Base-by-base conservation (phyloP, 2,329 filamentous ascomycete species). In the Sporothrix brasiliensis region DNA sequence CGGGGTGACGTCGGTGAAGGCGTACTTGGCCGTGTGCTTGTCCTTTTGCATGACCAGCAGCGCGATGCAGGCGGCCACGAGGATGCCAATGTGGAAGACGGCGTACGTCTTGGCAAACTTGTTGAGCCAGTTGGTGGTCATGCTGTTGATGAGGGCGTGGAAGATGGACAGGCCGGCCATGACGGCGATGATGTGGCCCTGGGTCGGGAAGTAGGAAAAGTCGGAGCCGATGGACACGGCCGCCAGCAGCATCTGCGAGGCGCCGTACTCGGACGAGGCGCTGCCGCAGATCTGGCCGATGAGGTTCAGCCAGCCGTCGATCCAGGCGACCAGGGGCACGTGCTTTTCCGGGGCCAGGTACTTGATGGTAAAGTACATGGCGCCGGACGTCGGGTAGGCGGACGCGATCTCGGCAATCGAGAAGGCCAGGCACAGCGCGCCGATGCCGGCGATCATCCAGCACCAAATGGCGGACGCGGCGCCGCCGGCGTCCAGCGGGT, bases 41-140 rank as follows among this genome's bases (percentile, higher is more conserved):
- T 85, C 78, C 68, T 83, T 77, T 41, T 82, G 83, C 76, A 83
- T 80, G 24, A 79, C 85, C 30, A 87, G 78, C 60, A 88, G 79
- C 14, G 84, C 81, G 73, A 86, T 82, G 71, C 80, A 81, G 75
- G 83, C 86, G 11, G 82, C 79, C n/a, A 87, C 75, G 1, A 87
- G 78, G 13, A 86, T 80, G 61, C 80, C 78, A 39, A 86, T 81
- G 76, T 88, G 86, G 77, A 88, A 86, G 70, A 87, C 82, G 49
- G 87, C 85, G 74, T 88, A 88, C 41, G 79, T 80, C 74, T 85
- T 86, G 71, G 86, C 86, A 78, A 88, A 83, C 74, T 84, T 84
- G 77, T 86, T 86, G 79, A 88, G 83, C 84, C 85, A 86, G 70
- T 82, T 83, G 0, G 86, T 88, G 10, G 84, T 83, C 67, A 88